These are phyloP conservation scores for Verruconis gallopava DNA, from an alignment of 2,329 filamentous ascomycete species.

Conservation along the genomic window DNA sequence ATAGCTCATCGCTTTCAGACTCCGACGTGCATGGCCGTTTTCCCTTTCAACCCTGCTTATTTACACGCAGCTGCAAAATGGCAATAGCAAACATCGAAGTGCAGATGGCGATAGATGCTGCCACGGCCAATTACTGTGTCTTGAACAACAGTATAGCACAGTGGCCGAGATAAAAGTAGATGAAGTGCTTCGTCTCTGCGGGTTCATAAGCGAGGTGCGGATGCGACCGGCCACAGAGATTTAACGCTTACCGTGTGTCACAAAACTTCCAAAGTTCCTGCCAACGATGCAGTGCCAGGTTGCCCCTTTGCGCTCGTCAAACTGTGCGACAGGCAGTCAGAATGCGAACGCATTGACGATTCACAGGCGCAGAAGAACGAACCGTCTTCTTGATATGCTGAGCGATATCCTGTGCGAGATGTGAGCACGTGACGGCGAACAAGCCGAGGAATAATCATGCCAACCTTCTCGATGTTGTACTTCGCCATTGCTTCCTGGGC, in stretches of 20 bases:
- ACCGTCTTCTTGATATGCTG: conserved; percentile 93
- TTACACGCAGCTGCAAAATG: too few relatives aligned
- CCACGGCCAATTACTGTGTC: conserved; percentile 59
- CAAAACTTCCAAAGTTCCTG: conserved; percentile 96
- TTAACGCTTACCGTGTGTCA: conserved; percentile 74
- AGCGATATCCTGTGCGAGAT: conserved; percentile 76
- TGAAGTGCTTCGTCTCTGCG: conserved; percentile 97
- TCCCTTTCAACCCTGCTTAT: too few relatives aligned
- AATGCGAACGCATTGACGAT: not conserved
- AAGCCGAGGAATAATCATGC: conserved; percentile 5
- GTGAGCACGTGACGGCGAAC: conserved; percentile 1
- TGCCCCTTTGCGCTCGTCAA: conserved; percentile 90
- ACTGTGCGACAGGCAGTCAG: conserved; percentile 40
- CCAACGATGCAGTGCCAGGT: conserved; percentile 99
- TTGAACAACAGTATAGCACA: conserved; percentile 98
- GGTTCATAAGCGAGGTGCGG: too few relatives aligned
- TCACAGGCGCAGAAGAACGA: conserved; percentile 7
- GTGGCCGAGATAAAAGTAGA: conserved; percentile 99
- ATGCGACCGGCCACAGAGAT: too few relatives aligned
- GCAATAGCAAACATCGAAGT: too few relatives aligned
- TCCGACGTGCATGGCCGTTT: too few relatives aligned
- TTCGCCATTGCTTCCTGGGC: conserved; percentile 61
- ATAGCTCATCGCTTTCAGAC: too few relatives aligned
- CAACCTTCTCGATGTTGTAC: conserved; percentile 58
- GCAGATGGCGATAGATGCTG: too few relatives aligned